Percentiles rank a stretch among this genome's conserved stretches.
phyloP scores from a whole-genome alignment of 1,284 basidiomycete genomes.

The Trametes polyzona region DNA sequence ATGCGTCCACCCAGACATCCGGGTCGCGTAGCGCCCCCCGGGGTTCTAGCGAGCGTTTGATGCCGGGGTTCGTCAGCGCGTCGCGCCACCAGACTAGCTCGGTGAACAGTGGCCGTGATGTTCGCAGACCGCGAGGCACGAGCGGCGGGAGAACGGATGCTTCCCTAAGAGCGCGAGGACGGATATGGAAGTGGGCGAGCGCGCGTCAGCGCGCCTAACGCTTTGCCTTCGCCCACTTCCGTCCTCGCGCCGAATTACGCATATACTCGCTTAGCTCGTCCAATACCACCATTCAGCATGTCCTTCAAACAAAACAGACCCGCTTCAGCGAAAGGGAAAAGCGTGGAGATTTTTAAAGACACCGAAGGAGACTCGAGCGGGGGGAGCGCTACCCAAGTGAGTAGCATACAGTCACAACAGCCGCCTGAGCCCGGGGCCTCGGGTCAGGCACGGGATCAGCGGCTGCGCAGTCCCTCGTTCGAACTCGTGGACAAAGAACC shows the following conservation, averaged over 20 bases:
- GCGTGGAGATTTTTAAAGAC: neutral
- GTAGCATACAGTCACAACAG: no score
- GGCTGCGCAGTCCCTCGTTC: no score
- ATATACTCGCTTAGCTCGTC: neutral
- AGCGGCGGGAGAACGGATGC: conserved; percentile 5
- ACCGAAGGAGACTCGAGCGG: no score
- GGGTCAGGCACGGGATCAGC: no score
- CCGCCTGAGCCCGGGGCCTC: no score
- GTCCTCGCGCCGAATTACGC: neutral
- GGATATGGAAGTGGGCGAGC: conserved; percentile 4
- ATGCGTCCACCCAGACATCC: conserved; percentile 40
- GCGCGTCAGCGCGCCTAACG: neutral
- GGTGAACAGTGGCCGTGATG: conserved; percentile 19
- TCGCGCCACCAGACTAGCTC: conserved; percentile 41
- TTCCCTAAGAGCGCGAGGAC: conserved; percentile 9
- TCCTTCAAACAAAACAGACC: neutral
- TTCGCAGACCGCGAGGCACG: conserved; percentile 2
- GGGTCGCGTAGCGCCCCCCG: conserved; percentile 24
- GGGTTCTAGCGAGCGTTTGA: conserved; percentile 21
- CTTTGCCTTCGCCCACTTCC: neutral
- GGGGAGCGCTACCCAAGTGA: no score
- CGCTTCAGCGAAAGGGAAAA: neutral
- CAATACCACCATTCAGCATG: neutral
- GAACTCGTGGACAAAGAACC: no score
- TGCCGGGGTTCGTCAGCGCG: conserved; percentile 1